Conservation (phyloP, 179 eudicot species). For the Drosera spatulata region DNA sequence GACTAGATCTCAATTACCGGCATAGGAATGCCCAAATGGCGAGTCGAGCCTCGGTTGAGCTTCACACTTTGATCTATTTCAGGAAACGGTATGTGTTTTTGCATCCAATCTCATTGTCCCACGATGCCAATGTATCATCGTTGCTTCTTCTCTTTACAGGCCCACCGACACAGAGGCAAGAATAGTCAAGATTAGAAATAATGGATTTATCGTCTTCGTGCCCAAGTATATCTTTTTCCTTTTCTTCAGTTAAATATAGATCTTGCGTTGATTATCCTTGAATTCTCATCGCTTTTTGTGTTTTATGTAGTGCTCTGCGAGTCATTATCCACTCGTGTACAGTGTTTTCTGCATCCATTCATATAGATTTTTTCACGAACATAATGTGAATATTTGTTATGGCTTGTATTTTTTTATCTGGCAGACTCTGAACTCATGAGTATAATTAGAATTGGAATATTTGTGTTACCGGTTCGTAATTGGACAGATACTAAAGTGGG, state of each 20-base stretch:
- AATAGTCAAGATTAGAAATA: slow-evolving; percentile 88
- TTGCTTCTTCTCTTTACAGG: slow-evolving; percentile 28
- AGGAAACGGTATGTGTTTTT: slow-evolving; percentile 46
- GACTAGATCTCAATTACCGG: slow-evolving; percentile 84
- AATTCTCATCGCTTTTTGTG: too few relatives aligned
- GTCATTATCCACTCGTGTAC: too few relatives aligned
- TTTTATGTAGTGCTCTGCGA: too few relatives aligned
- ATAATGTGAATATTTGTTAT: too few relatives aligned
- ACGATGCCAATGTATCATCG: too few relatives aligned
- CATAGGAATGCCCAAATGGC: slow-evolving; percentile 99
- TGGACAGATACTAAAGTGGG: background rate
- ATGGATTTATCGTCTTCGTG: slow-evolving; percentile 93
- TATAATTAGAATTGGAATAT: too few relatives aligned
- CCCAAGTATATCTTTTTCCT: slow-evolving; percentile 62
- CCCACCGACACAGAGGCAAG: slow-evolving; percentile 93
- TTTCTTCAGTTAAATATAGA: background rate
- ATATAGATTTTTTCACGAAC: too few relatives aligned
- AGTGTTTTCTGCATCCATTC: too few relatives aligned
- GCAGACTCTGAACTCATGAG: too few relatives aligned
- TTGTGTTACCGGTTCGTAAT: background rate
- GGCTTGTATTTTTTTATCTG: too few relatives aligned
- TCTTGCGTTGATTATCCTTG: too few relatives aligned
- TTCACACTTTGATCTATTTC: slow-evolving; percentile 82
- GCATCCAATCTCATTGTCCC: slow-evolving; percentile 2
- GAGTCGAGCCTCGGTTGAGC: slow-evolving; percentile 91